These are phyloP conservation scores for Penicillium carneum DNA, from an alignment of 2,329 filamentous ascomycete genomes.

Conservation along the genomic window DNA sequence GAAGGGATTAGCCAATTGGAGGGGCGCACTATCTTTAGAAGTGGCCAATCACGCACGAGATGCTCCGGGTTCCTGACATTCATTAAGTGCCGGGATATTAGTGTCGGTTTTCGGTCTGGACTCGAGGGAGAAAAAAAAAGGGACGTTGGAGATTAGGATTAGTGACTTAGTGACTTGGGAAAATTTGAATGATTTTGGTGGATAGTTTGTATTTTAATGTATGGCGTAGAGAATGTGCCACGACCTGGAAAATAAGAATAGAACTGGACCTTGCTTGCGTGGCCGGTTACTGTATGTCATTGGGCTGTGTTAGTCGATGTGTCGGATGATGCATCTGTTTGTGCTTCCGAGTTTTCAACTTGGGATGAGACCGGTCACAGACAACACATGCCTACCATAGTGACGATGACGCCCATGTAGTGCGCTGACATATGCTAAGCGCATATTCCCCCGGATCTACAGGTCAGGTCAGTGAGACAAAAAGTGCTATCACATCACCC, in stretches of 20 bases:
- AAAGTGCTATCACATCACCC: constrained; percentile 31
- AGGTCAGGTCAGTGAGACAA: constrained; percentile 23
- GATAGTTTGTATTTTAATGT: not conserved
- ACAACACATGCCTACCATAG: not conserved
- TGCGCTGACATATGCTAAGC: constrained; percentile 13
- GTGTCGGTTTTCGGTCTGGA: constrained; percentile 15
- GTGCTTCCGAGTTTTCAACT: not conserved
- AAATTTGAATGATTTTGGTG: not conserved
- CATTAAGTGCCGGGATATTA: constrained; percentile 20
- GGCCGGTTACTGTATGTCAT: constrained; percentile 22
- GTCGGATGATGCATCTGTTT: constrained; percentile 25
- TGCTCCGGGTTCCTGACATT: constrained; percentile 22
- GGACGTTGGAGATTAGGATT: not conserved
- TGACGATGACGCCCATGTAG: constrained; percentile 10
- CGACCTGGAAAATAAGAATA: constrained; percentile 15
- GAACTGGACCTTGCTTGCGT: constrained; percentile 32
- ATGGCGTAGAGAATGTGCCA: constrained; percentile 10
- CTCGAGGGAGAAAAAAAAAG: not conserved
- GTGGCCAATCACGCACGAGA: constrained; percentile 30
- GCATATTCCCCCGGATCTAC: constrained; percentile 26
- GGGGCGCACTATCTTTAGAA: constrained; percentile 41
- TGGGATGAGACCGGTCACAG: constrained; percentile 28
- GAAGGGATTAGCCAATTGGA: constrained; percentile 22
- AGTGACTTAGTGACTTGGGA: not conserved
- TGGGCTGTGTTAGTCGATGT: constrained; percentile 24